Evolutionary conservation across 106 monocot genomes (phyloP), one percentile per base, ranked within the genome.

Genomic region (Dactylorhiza incarnata): DNA sequence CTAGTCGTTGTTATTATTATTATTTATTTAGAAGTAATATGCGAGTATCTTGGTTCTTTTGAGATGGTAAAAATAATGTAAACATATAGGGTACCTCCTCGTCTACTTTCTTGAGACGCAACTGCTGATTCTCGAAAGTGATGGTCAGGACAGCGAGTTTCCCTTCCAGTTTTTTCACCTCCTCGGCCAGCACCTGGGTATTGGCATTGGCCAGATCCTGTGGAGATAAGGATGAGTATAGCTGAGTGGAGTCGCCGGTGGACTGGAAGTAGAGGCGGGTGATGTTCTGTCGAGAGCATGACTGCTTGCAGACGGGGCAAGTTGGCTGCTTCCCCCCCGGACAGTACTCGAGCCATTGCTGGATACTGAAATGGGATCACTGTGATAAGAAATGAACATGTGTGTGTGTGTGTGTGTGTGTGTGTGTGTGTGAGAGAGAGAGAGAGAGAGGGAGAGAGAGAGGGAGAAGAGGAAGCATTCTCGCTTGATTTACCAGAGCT

Each of bases 321-420:
- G 89, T 82, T 23, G 88, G 83, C 74, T 83, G 84, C 82, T 94
- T 94, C 58, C 88, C 97, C 0, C 71, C 78, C 1, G 87, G 86
- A 82, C 94, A 94, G 88, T 94, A 99, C 83, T 99, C 99, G 73
- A 92, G 68, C 94, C 99, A 99, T 78, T 94, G 94, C 77, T 99
- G 91, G 16, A 99, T 83, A 82, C 97, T 95, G 74, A 43, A 49
- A 54, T 59, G 6, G 51, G 53, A 13, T 10, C 45, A 19, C 62
- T 43, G 3, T 47, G 11, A 52, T 3, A 4, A 59, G 37, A 68
- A n/a, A 62, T 62, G 61, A 24, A 65, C 26, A 62, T 2, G 3
- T 51, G 51, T 14, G 24, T 17, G 11, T 29, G 6, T 14, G 17
- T 25, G 16, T 46, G 1, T 17, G 10, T 12, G 25, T 37, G 37